Base-by-base conservation (phyloP, 352 stramenopile genomes). In the Globisporangium spiculum region DNA sequence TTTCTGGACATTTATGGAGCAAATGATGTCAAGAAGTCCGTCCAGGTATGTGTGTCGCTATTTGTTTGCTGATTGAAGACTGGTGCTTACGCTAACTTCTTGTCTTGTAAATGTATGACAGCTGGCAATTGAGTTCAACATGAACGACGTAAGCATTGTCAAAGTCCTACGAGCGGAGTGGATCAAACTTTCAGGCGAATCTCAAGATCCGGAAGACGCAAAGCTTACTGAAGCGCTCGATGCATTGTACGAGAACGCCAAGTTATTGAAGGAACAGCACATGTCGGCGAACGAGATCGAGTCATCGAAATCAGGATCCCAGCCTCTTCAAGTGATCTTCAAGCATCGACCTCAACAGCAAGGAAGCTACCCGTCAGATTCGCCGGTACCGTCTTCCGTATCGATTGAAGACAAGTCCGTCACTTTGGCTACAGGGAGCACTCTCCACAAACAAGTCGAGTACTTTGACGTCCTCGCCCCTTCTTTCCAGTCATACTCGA, bases 301-400 rank as follows among this genome's bases (percentile, higher is more conserved):
- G 50, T 50, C 75, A 10, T 64, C 73, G 48, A 71, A 67, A n/a
- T 72, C 66, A 4, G 65, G 62, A 44, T 64, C 69, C 38, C 66
- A 83, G 50, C 88, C 86, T 36, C 72, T 93, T 34, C 88, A 96
- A 72, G 68, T 96, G 60, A 91, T 96, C 27, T 96, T 93, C 69
- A 94, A 94, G 68, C 88, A 94, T 57, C 83, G 88, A 30, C 84
- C 85, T 26, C 85, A 93, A 52, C 72, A 84, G 60, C 65, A 72
- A 57, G 36, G 65, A 38, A 41, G 38, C 27, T 41, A 30, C 14
- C 36, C 41, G n/a, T 50, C 56, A 62, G 70, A 75, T 59, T 67
- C 59, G 6, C 54, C 50, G 10, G 9, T 54, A 10, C 22, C 58
- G 0, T 60, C 65, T 3, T 53, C 58, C 32, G 24, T 24, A 9